These are phyloP conservation scores for Claviceps sp. DNA, from an alignment of 2,329 filamentous ascomycete species.

Conservation along the genomic window DNA sequence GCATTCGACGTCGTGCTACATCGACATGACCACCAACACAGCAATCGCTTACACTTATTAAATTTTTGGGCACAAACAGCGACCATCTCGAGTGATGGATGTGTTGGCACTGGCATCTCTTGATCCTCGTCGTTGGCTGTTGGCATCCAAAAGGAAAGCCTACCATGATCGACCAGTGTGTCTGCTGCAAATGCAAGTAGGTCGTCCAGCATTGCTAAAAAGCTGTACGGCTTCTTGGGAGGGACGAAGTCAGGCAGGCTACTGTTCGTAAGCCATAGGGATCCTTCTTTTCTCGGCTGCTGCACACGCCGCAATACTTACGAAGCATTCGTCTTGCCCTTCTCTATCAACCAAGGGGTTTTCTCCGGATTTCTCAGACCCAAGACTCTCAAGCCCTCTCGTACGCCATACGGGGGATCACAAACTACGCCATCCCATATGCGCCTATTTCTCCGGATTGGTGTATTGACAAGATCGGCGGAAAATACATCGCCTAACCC, in stretches of 20 bases:
- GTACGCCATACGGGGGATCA: slow-evolving; percentile 90
- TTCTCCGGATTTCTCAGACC: slow-evolving; percentile 58
- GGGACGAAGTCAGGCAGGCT: slow-evolving; percentile 56
- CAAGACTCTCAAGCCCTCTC: slow-evolving; percentile 81
- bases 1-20: background rate
- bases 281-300: background rate
- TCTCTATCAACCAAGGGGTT: slow-evolving; percentile 46
- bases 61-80: slow-evolving; percentile 75
- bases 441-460: slow-evolving; percentile 43
- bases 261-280: background rate
- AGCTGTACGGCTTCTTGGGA: slow-evolving; percentile 85
- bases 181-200: slow-evolving; percentile 70
- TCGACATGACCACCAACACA: background rate
- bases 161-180: slow-evolving; percentile 64
- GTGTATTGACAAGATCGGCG: slow-evolving; percentile 78
- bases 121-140: slow-evolving; percentile 69
- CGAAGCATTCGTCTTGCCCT: slow-evolving; percentile 57
- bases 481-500: slow-evolving; percentile 67
- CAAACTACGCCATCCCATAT: slow-evolving; percentile 85
- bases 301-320: slow-evolving; percentile 26
- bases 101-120: slow-evolving; percentile 62
- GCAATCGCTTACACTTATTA: slow-evolving; percentile 58
- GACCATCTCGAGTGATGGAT: slow-evolving; percentile 61
- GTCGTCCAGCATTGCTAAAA: slow-evolving; percentile 79
- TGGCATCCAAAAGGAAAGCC: slow-evolving; percentile 95